These are phyloP conservation scores for Leccinum disarticulatum DNA, from an alignment of 768 basidiomycete species.

Conservation along the genomic window DNA sequence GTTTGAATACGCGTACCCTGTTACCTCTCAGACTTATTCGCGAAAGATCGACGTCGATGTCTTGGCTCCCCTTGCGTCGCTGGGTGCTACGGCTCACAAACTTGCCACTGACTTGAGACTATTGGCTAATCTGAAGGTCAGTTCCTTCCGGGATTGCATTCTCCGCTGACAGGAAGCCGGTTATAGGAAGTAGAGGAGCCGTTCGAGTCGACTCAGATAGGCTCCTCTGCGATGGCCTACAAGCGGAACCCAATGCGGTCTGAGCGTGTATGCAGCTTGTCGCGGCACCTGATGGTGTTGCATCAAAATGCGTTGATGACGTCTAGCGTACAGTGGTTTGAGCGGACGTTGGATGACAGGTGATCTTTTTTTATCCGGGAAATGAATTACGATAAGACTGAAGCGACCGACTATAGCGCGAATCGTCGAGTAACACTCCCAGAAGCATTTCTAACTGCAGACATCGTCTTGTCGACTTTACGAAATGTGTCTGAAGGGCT, in stretches of 20 bases:
- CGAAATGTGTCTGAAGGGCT: slow-evolving; percentile 97
- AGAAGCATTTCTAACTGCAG: slow-evolving; percentile 95
- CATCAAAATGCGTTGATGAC: slow-evolving; percentile 98
- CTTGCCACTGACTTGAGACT: slow-evolving; percentile 95
- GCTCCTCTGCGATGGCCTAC: slow-evolving; percentile 97
- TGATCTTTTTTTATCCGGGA: slow-evolving; percentile 27
- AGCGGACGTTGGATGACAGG: slow-evolving; percentile 97
- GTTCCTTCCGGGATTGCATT: slow-evolving; percentile 2
- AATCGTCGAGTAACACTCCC: slow-evolving; percentile 96
- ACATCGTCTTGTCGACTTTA: slow-evolving; percentile 92
- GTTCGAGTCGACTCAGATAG: slow-evolving; percentile 98
- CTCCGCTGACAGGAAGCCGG: slow-evolving; percentile 3
- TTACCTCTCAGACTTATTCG: slow-evolving; percentile 98
- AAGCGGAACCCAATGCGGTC: slow-evolving; percentile 99
- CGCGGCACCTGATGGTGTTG: slow-evolving; percentile 94
- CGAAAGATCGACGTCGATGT: slow-evolving; percentile 97
- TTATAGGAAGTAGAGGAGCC: slow-evolving; percentile 94
- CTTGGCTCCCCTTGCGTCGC: slow-evolving; percentile 81
- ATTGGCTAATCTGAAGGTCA: slow-evolving; percentile 87
- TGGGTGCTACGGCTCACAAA: slow-evolving; percentile 96
- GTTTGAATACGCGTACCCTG: slow-evolving; percentile 93
- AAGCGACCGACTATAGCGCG: slow-evolving; percentile 52
- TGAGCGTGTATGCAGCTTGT: slow-evolving; percentile 93
- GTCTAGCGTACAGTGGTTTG: slow-evolving; percentile 94
- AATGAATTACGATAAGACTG: slow-evolving; percentile 3